Conservation (phyloP, 768 basidiomycete genomes). For the Russula earlei region DNA sequence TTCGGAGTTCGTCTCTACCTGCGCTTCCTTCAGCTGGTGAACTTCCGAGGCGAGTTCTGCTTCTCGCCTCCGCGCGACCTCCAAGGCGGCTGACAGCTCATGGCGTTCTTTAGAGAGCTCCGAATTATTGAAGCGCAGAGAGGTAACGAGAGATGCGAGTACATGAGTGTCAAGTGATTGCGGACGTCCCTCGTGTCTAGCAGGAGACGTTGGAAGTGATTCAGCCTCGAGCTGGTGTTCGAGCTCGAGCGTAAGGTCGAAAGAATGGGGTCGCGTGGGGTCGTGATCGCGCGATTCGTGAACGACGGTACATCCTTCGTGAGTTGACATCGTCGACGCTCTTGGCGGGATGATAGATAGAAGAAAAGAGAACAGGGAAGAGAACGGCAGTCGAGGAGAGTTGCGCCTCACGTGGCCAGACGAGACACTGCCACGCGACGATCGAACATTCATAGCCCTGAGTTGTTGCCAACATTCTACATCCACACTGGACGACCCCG, state of each 20-base stretch:
- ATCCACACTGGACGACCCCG: not conserved
- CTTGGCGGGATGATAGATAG: not conserved
- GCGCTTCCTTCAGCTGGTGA: constrained; percentile 53
- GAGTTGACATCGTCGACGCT: constrained; percentile 25
- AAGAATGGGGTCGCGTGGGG: constrained; percentile 34
- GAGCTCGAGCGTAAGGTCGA: constrained; percentile 67
- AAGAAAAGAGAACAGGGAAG: not conserved
- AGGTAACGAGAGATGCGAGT: constrained; percentile 65
- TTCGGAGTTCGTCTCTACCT: constrained; percentile 29
- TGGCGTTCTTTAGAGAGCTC: constrained; percentile 66
- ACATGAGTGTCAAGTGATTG: constrained; percentile 64
- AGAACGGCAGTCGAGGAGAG: not conserved
- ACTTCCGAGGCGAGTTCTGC: constrained; percentile 55
- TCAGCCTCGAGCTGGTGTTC: constrained; percentile 67
- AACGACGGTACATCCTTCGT: constrained; percentile 20
- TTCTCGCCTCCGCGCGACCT: constrained; percentile 43
- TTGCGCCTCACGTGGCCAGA: constrained; percentile 3
- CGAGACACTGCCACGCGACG: not conserved
- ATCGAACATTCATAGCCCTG: not conserved
- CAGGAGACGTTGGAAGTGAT: constrained; percentile 41
- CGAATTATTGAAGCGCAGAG: constrained; percentile 55
- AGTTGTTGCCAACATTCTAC: too few relatives aligned
- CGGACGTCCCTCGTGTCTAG: constrained; percentile 26
- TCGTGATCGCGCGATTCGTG: constrained; percentile 20
- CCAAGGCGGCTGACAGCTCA: constrained; percentile 45